Evolutionary conservation across 805 yeast species (phyloP).

Genomic region (Kazachstania viticola): DNA sequence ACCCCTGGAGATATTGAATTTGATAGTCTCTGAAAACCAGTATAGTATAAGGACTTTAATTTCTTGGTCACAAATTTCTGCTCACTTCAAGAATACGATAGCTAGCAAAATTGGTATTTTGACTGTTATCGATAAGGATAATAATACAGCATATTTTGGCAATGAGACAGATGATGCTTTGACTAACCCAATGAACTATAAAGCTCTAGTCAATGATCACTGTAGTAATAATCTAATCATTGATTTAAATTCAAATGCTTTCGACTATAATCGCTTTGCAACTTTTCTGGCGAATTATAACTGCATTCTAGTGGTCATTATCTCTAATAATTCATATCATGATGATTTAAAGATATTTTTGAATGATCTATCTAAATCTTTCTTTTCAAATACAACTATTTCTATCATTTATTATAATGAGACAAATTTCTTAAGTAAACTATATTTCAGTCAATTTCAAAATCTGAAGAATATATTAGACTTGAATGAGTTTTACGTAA

Average conservation of each 20-base stretch:
- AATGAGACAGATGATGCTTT: no score
- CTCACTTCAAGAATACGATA: constrained; percentile 7
- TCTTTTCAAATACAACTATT: constrained; percentile 10
- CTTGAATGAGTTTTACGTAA: no score
- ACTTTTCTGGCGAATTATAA: constrained; percentile 7
- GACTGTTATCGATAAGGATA: constrained; percentile 10
- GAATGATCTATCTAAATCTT: no score
- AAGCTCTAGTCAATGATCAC: constrained; percentile 5
- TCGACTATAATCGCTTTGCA: not conserved
- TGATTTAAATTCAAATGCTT: constrained; percentile 1
- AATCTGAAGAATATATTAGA: no score
- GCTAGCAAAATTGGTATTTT: constrained; percentile 15
- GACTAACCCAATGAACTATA: constrained; percentile 7
- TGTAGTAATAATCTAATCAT: constrained; percentile 9
- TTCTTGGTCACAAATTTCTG: constrained; percentile 16
- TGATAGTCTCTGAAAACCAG: constrained; percentile 11
- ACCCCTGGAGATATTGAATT: constrained; percentile 20
- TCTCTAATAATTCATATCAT: constrained; percentile 13
- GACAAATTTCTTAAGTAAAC: constrained; percentile 16
- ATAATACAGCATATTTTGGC: not conserved
- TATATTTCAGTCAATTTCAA: constrained; percentile 18
- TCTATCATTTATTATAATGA: constrained; percentile 16
- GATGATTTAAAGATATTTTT: no score
- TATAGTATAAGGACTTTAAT: constrained; percentile 16
- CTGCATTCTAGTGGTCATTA: constrained; percentile 13